These are phyloP conservation scores for Oryza rufipogon DNA, from an alignment of 176 grass and related monocot genomes.

Conservation along the genomic window DNA sequence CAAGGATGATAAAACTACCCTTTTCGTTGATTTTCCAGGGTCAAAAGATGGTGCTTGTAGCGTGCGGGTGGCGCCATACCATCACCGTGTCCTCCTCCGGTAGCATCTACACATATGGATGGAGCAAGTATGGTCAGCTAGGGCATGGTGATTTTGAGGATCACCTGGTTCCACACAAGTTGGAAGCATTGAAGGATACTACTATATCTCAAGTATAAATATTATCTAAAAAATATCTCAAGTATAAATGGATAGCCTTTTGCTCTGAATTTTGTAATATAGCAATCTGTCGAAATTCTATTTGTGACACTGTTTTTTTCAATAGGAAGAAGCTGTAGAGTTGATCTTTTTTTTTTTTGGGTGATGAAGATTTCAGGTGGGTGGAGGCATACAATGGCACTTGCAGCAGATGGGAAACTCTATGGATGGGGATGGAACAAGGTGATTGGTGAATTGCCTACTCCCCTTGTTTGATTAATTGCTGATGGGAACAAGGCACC, in stretches of 20 bases:
- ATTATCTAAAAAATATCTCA: slow-evolving; percentile 43
- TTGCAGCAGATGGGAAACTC: slow-evolving; percentile 62
- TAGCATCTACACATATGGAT: slow-evolving; percentile 70
- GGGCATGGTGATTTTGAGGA: slow-evolving; percentile 82
- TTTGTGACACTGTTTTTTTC: not conserved
- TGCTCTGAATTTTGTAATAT: not conserved
- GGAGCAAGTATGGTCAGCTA: slow-evolving; percentile 88
- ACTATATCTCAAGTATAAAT: slow-evolving; percentile 58
- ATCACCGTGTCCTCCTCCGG: slow-evolving; percentile 57
- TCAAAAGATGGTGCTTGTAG: slow-evolving; percentile 64
- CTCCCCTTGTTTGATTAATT: not conserved
- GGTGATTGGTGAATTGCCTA: slow-evolving; percentile 30
- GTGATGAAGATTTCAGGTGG: slow-evolving; percentile 75
- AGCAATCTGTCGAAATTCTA: not conserved
- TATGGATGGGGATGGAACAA: slow-evolving; percentile 92
- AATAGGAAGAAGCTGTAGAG: not conserved
- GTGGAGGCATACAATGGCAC: slow-evolving; percentile 82
- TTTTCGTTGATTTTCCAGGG: slow-evolving; percentile 34
- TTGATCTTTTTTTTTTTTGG: not conserved
- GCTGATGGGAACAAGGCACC: not conserved
- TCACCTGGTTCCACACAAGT: slow-evolving; percentile 61
- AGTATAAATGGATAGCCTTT: slow-evolving; percentile 27
- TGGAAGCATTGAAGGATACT: slow-evolving; percentile 58
- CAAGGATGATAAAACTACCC: no score
- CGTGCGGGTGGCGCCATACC: slow-evolving; percentile 83